A percentile compares a stretch with the other conserved stretches of the same genome.
Evolutionary conservation across 169 alveolate species (phyloP).

Genomic region (Cryptosporidium parvum): DNA sequence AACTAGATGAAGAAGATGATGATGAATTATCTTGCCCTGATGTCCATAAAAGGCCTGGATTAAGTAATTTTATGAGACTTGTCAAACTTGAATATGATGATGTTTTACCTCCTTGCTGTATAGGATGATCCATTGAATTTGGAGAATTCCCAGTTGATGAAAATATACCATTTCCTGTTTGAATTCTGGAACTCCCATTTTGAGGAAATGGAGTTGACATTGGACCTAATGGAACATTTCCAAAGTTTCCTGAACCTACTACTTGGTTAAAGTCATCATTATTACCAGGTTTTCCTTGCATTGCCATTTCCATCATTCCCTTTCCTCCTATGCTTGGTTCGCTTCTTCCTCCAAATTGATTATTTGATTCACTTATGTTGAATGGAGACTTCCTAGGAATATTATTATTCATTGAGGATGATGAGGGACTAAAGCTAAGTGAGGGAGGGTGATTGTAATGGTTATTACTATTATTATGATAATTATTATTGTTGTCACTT

Average conservation of each 20-base stretch:
- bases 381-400: slow-evolving; percentile 59
- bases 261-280: background rate
- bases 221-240: slow-evolving; percentile 26
- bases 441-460: background rate
- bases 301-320: background rate
- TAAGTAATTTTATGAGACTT: background rate
- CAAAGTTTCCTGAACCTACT: background rate
- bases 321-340: background rate
- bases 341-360: background rate
- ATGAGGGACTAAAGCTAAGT: background rate
- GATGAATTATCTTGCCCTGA: background rate
- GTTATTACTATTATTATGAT: too few relatives aligned
- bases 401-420: background rate
- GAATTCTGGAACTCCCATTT: background rate
- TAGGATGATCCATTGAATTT: background rate
- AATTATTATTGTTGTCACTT: background rate
- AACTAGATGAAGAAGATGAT: background rate
- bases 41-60: slow-evolving; percentile 18
- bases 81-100: background rate
- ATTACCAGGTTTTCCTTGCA: background rate
- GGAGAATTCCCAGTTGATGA: background rate
- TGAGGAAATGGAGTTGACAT: slow-evolving; percentile 4
- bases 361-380: background rate
- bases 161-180: background rate
- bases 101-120: background rate